phyloP scores from a whole-genome alignment of 75 land plant species.

The Isoetes taiwanensis region DNA sequence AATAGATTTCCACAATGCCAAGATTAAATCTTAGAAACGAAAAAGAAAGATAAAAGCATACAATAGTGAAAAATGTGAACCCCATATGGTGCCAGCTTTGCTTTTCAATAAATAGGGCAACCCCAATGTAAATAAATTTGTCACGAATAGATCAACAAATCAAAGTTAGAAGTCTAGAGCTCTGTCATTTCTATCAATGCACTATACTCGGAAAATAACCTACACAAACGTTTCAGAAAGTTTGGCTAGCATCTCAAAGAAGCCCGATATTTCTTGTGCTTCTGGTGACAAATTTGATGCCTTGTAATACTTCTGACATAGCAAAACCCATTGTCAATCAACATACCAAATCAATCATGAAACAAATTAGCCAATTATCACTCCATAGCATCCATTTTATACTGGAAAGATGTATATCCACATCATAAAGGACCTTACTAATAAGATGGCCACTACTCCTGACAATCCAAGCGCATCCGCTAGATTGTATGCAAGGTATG shows the following conservation, averaged over 20 bases:
- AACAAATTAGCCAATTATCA: too few relatives aligned
- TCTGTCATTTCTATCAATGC: neutral
- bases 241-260: slow-evolving; percentile 25
- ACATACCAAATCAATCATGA: too few relatives aligned
- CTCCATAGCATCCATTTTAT: too few relatives aligned
- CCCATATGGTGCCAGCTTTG: slow-evolving; percentile 29
- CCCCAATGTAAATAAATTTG: slow-evolving; percentile 29
- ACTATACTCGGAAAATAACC: too few relatives aligned
- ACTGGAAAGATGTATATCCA: too few relatives aligned
- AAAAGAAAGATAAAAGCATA: slow-evolving; percentile 14
- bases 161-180: neutral
- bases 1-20: neutral
- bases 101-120: slow-evolving; percentile 21
- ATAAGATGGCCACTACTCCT: slow-evolving; percentile 26
- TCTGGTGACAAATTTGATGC: slow-evolving; percentile 21
- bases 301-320: slow-evolving; percentile 17
- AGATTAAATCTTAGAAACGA: neutral
- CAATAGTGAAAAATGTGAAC: slow-evolving; percentile 27
- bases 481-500: slow-evolving; percentile 27
- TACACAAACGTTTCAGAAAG: slow-evolving; percentile 34
- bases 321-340: neutral
- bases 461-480: slow-evolving; percentile 29
- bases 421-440: slow-evolving; percentile 9
- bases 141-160: neutral
- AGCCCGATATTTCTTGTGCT: slow-evolving; percentile 22